Conservation (phyloP, 73 alveolate genomes). For the Stentor coeruleus region DNA sequence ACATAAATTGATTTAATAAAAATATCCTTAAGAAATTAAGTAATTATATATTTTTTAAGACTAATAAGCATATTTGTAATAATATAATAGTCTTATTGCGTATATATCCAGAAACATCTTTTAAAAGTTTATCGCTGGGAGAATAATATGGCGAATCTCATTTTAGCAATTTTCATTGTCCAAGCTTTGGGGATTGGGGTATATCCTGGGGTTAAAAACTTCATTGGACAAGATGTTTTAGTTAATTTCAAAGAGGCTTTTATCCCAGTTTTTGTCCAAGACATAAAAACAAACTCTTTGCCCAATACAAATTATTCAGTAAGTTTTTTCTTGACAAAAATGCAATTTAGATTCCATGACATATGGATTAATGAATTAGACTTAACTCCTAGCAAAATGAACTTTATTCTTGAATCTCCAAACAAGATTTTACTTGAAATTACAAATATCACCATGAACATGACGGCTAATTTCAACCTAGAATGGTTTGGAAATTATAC, state of each 20-base stretch:
- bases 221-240: neutral
- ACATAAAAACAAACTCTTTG: neutral
- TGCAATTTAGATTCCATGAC: neutral
- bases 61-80: no score
- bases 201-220: neutral
- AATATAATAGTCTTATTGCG: no score
- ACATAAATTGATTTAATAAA: no score
- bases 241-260: neutral
- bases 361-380: neutral
- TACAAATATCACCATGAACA: neutral
- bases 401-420: neutral
- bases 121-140: no score
- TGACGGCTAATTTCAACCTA: neutral
- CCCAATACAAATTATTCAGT: neutral
- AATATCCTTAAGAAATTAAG: no score
- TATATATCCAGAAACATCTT: no score
- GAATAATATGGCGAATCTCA: neutral
- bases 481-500: neutral
- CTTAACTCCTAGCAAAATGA: neutral
- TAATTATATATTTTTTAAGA: no score
- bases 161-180: neutral
- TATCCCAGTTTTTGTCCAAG: neutral
- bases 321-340: neutral
- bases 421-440: neutral
- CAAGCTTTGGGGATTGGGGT: neutral